These are phyloP conservation scores for Saposhnikovia divaricata DNA, from an alignment of 129 eudicot species.

Conservation along the genomic window DNA sequence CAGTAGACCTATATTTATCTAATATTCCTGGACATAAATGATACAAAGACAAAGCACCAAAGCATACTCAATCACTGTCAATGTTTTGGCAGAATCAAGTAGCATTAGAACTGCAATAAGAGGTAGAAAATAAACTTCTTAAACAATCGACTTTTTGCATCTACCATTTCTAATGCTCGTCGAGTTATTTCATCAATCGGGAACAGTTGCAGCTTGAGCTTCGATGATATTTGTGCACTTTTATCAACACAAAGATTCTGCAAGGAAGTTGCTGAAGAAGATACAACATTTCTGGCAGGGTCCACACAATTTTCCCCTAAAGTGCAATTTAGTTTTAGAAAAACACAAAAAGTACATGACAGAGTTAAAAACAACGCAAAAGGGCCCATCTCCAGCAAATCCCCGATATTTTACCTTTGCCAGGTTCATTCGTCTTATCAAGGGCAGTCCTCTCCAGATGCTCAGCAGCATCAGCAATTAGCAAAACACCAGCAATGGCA, in stretches of 20 bases:
- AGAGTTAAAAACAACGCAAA: background rate
- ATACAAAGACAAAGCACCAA: background rate
- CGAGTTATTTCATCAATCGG: conserved; percentile 71
- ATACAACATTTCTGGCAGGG: conserved; percentile 26
- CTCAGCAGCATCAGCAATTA: conserved; percentile 98
- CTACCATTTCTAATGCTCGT: conserved; percentile 74
- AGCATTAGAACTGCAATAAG: background rate
- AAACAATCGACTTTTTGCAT: conserved; percentile 5
- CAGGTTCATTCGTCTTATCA: background rate
- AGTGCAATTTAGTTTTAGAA: background rate
- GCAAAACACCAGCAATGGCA: conserved; percentile 89
- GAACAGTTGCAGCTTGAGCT: conserved; percentile 87
- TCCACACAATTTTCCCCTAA: conserved; percentile 28
- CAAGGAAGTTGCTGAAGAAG: conserved; percentile 22
- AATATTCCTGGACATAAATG: background rate
- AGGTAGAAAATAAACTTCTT: background rate
- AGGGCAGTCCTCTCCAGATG: conserved; percentile 63
- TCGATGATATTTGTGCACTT: conserved; percentile 33
- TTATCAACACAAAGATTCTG: conserved; percentile 19
- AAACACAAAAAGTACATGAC: background rate
- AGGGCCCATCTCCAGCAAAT: background rate
- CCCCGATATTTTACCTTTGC: background rate
- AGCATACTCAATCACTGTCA: background rate
- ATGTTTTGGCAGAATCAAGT: background rate
- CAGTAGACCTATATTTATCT: no score